Conservation (phyloP, 768 basidiomycete species). For the Lentinula aciculospora region DNA sequence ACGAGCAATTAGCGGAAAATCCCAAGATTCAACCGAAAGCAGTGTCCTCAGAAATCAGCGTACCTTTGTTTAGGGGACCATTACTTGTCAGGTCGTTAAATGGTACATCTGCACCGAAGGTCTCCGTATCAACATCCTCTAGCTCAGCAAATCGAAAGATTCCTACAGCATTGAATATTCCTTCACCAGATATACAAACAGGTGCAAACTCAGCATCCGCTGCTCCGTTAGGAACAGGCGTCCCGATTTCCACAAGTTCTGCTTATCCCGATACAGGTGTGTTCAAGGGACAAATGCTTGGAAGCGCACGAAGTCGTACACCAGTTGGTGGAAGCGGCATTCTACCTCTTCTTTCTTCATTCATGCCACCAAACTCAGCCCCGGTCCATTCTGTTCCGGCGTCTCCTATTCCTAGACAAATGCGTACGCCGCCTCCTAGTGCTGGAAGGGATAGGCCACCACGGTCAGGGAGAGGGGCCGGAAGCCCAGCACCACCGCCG, state of each 20-base stretch:
- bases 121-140: background rate
- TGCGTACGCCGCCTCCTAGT: constrained; percentile 10
- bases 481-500: constrained; percentile 53
- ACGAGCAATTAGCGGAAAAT: constrained; percentile 53
- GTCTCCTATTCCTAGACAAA: constrained; percentile 6
- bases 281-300: background rate
- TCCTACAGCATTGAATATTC: background rate
- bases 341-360: background rate
- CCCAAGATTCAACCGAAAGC: constrained; percentile 27
- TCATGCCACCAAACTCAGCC: background rate
- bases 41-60: constrained; percentile 12
- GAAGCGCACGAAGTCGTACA: background rate
- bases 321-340: background rate
- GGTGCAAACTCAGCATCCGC: background rate
- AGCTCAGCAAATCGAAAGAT: background rate
- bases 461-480: constrained; percentile 17
- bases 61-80: constrained; percentile 19
- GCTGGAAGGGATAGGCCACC: constrained; percentile 21
- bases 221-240: constrained; percentile 7
- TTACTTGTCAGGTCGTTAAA: background rate
- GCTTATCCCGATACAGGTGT: constrained; percentile 3
- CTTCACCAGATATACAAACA: constrained; percentile 17
- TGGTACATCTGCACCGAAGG: constrained; percentile 38
- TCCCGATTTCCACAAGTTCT: constrained; percentile 7
- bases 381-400: background rate